Evolutionary conservation across 306 rosid genomes (phyloP).

Genomic region (Trifolium dubium): DNA sequence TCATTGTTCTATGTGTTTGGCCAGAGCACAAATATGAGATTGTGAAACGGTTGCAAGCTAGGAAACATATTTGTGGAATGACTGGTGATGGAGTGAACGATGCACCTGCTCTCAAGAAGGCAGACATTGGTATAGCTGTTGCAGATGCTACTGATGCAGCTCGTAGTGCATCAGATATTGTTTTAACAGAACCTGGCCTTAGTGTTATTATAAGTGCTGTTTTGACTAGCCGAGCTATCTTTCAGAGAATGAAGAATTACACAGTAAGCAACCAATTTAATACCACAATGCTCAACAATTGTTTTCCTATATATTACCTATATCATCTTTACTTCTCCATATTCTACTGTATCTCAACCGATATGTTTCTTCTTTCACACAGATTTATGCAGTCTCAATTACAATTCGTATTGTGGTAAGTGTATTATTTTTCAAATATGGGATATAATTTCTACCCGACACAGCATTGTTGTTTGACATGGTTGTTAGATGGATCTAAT

Average conservation of each 20-base stretch:
- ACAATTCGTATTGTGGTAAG: constrained; percentile 98
- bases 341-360: constrained; percentile 8
- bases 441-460: constrained; percentile 26
- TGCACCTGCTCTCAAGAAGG: constrained; percentile 98
- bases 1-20: constrained; percentile 38
- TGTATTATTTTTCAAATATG: constrained; percentile 31
- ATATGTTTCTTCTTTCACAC: constrained; percentile 43
- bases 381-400: constrained; percentile 98
- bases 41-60: constrained; percentile 97
- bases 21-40: constrained; percentile 98
- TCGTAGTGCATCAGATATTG: constrained; percentile 99
- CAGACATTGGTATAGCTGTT: constrained; percentile 99
- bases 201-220: constrained; percentile 98
- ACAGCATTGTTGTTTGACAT: constrained; percentile 5
- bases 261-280: constrained; percentile 63
- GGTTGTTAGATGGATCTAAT: constrained; percentile 25
- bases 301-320: not conserved
- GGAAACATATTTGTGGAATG: constrained; percentile 98
- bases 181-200: constrained; percentile 94
- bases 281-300: constrained; percentile 22
- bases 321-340: constrained; percentile 14
- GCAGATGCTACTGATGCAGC: constrained; percentile 99
- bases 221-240: constrained; percentile 95
- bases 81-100: constrained; percentile 99
- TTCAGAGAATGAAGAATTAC: constrained; percentile 99